A percentile compares a stretch with the other conserved stretches of the same genome.
Evolutionary conservation across 495 filamentous ascomycete genomes (phyloP).

Genomic region (Neurospora sp.): DNA sequence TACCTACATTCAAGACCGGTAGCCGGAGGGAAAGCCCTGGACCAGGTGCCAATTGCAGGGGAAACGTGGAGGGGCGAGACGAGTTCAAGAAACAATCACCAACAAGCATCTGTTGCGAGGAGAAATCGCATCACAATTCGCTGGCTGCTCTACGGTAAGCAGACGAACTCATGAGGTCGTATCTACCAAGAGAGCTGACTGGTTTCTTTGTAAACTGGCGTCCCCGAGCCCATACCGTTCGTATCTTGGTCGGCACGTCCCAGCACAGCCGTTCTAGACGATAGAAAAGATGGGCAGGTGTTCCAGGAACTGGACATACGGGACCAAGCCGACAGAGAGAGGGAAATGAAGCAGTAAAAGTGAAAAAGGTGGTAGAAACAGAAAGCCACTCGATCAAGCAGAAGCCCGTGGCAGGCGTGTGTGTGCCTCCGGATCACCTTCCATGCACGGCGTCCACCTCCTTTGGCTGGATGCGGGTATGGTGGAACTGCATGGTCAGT

Average conservation of each 20-base stretch:
- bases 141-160: background rate
- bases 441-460: background rate
- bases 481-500: background rate
- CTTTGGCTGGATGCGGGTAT: background rate
- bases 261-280: background rate
- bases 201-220: background rate
- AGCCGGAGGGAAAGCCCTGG: background rate
- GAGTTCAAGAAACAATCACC: background rate
- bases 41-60: background rate
- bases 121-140: background rate
- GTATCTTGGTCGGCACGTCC: background rate
- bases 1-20: background rate
- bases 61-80: background rate
- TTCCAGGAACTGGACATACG: background rate
- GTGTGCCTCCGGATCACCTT: background rate
- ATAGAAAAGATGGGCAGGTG: background rate
- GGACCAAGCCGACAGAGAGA: background rate
- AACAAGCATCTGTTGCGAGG: background rate
- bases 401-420: background rate
- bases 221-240: background rate
- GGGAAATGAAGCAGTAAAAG: background rate
- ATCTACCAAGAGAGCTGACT: background rate
- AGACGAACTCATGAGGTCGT: background rate
- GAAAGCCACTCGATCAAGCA: slow-evolving; percentile 12
- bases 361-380: background rate